Evolutionary conservation across 108 stramenopile genomes (phyloP).

Genomic region (Skeletonema costatum): DNA sequence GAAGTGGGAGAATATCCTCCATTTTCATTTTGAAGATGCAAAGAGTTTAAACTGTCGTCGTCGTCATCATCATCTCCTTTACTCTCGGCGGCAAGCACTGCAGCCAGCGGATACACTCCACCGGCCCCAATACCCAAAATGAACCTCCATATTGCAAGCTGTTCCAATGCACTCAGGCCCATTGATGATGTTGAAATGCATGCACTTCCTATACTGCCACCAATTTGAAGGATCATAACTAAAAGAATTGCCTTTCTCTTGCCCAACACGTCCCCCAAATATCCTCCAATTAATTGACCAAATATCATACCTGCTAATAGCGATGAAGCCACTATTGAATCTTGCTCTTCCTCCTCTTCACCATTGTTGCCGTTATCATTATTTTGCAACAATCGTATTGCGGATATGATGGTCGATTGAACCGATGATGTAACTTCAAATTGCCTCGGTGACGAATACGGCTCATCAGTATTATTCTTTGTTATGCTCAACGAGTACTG

Average conservation of each 20-base stretch:
- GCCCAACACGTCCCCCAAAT: conserved; percentile 78
- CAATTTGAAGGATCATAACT: conserved; percentile 81
- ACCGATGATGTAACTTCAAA: neutral
- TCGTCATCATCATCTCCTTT: conserved; percentile 3
- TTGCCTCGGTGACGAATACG: conserved; percentile 22
- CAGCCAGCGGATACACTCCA: conserved; percentile 75
- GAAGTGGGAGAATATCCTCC: neutral
- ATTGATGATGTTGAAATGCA: conserved; percentile 6
- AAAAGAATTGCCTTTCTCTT: conserved; percentile 63
- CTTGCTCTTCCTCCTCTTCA: conserved; percentile 18
- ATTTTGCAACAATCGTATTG: neutral
- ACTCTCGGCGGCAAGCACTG: conserved; percentile 62
- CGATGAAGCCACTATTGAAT: conserved; percentile 63
- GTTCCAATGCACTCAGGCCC: conserved; percentile 19
- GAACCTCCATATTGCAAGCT: conserved; percentile 62
- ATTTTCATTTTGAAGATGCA: conserved; percentile 6
- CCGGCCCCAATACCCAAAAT: conserved; percentile 68
- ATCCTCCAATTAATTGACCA: conserved; percentile 85
- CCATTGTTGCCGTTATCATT: neutral
- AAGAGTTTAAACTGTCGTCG: neutral
- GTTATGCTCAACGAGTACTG: conserved; percentile 20
- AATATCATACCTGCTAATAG: conserved; percentile 88
- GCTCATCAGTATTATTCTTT: conserved; percentile 5
- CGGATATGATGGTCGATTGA: neutral
- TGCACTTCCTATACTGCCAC: conserved; percentile 68